Evolutionary conservation across 1,139 yeast species (phyloP).

Genomic region (Eremothecium coryli): DNA sequence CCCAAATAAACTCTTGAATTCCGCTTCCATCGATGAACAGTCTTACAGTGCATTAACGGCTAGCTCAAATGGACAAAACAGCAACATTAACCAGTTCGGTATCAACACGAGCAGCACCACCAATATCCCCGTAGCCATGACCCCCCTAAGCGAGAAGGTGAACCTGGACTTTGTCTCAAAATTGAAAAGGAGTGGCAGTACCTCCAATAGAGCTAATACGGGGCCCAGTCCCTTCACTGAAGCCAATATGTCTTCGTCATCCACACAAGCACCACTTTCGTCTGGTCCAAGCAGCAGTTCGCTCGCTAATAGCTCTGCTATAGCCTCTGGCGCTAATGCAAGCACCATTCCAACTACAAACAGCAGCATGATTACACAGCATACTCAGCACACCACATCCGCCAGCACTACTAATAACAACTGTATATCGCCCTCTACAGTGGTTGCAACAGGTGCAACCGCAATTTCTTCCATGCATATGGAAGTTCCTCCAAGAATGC

Average conservation of each 20-base stretch:
- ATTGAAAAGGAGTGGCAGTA: conserved; percentile 24
- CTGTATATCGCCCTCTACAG: not conserved
- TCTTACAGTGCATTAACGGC: conserved; percentile 8
- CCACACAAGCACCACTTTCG: not conserved
- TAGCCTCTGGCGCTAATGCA: conserved; percentile 4
- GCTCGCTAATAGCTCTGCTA: not conserved
- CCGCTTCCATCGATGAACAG: conserved; percentile 14
- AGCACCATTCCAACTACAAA: conserved; percentile 6
- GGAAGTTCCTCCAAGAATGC: conserved; percentile 23
- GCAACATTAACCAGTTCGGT: conserved; percentile 56
- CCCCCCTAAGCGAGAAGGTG: conserved; percentile 62
- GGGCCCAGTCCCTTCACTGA: not conserved
- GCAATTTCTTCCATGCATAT: conserved; percentile 9
- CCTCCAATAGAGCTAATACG: conserved; percentile 15
- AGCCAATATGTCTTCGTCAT: not conserved
- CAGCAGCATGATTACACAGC: conserved; percentile 6
- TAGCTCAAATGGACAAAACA: conserved; percentile 11
- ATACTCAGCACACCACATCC: not conserved
- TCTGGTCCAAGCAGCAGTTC: conserved; percentile 6
- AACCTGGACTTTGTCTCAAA: conserved; percentile 22
- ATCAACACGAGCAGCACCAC: conserved; percentile 45
- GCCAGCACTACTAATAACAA: not conserved
- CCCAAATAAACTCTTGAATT: conserved; percentile 30
- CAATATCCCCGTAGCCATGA: conserved; percentile 55
- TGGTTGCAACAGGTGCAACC: not conserved